These are phyloP conservation scores for Hypoxylon sp. DNA, from an alignment of 2,329 filamentous ascomycete genomes.

Conservation along the genomic window DNA sequence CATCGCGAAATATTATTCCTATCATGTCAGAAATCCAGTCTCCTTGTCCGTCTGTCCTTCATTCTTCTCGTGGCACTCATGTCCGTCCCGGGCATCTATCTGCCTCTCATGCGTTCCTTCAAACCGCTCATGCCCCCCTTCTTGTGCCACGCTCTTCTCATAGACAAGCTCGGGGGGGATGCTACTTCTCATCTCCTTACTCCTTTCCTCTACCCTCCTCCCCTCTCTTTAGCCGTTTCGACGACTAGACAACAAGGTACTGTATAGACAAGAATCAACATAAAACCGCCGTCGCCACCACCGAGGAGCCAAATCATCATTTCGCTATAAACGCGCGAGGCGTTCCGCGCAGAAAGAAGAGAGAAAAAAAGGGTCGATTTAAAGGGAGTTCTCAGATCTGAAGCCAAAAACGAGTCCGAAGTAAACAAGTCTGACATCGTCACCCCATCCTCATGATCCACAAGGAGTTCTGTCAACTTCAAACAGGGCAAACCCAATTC, in stretches of 20 bases:
- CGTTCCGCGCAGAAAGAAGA: not conserved
- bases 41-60: not conserved
- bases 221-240: slow-evolving; percentile 2
- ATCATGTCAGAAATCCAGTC: slow-evolving; percentile 8
- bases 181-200: not conserved
- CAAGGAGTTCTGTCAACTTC: slow-evolving; percentile 7
- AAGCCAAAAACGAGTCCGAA: slow-evolving; percentile 4
- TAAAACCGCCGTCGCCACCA: not conserved
- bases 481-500: not conserved
- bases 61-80: slow-evolving; percentile 2
- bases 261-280: slow-evolving; percentile 14
- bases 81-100: not conserved
- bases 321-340: not conserved
- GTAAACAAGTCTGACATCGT: slow-evolving; percentile 7
- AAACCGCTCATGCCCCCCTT: not conserved
- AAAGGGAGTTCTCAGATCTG: too few relatives aligned
- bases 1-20: slow-evolving; percentile 21
- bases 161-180: not conserved
- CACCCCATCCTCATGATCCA: not conserved
- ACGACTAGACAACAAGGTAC: not conserved
- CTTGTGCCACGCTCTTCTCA: not conserved
- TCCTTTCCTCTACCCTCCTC: not conserved
- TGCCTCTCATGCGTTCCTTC: not conserved
- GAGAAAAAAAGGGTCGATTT: not conserved
- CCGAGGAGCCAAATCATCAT: not conserved